Conservation (phyloP, 768 basidiomycete genomes). For the Leucosporidium creatinivorum region DNA sequence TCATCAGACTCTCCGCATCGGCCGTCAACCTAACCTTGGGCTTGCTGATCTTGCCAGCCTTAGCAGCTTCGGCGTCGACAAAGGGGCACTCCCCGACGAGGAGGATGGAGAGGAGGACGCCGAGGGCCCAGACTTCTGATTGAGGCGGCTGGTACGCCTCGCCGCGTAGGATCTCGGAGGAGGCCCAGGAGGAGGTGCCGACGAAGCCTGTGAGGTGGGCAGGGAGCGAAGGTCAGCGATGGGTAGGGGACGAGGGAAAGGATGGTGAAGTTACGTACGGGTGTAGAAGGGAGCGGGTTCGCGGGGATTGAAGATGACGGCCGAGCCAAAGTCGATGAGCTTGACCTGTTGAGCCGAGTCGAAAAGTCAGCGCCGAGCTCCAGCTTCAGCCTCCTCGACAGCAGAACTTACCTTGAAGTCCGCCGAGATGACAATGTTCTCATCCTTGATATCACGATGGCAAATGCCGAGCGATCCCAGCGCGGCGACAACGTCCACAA, state of each 20-base stretch:
- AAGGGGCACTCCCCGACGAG: conserved; percentile 46
- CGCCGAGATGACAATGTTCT: conserved; percentile 46
- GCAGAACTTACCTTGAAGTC: conserved; percentile 50
- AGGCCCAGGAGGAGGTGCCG: conserved; percentile 30
- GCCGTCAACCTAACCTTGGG: conserved; percentile 12
- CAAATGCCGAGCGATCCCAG: conserved; percentile 47
- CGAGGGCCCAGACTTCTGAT: conserved; percentile 47
- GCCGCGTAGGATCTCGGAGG: conserved; percentile 43
- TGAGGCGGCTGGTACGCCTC: conserved; percentile 42
- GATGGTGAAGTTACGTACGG: conserved; percentile 42
- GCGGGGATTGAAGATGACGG: conserved; percentile 61
- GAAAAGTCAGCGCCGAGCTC: conserved; percentile 4
- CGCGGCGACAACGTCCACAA: conserved; percentile 76
- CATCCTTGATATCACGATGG: conserved; percentile 47
- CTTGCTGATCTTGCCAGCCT: conserved; percentile 12
- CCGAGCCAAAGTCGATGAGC: conserved; percentile 91
- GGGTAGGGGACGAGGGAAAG: neutral
- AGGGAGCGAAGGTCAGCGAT: neutral
- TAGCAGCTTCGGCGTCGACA: conserved; percentile 29
- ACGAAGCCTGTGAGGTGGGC: conserved; percentile 5
- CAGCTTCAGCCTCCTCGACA: too few relatives aligned
- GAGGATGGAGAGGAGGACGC: conserved; percentile 46
- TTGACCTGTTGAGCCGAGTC: conserved; percentile 59
- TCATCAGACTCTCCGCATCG: conserved; percentile 27
- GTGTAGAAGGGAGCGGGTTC: conserved; percentile 61